Evolutionary conservation across 495 filamentous ascomycete genomes (phyloP), one percentile per base, ranked within the genome.

Genomic region (Patellaria atrata): DNA sequence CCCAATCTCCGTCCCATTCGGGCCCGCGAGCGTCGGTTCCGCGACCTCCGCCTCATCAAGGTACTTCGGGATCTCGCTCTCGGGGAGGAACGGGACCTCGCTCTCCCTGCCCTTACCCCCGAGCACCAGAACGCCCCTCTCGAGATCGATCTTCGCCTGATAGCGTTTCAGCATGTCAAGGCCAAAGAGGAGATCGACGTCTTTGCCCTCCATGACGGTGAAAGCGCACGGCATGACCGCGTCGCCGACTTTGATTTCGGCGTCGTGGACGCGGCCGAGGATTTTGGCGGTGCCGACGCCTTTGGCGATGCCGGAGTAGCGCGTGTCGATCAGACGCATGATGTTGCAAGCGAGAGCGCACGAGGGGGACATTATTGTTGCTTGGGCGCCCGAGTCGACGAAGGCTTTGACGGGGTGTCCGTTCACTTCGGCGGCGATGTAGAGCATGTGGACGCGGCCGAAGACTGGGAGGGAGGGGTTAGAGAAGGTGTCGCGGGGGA

Each of bases 181-280:
- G 4, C 89, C 89, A 8, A 99, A 67, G 5, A 99, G 69, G 8
- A 99, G 64, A 48, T 96, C 89, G n/a, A 96, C 89, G 38, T 81
- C 75, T 57, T 96, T 99, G 22, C 89, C 89, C 58, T 99, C 89
- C 89, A 99, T 94, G 44, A 99, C 89, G n/a, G 91, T 96, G 58
- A 99, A 99, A 30, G 79, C 81, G 63, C 85, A 94, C 0, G 86
- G 73, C 32, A 99, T 68, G 50, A 82, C 84, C 49, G 86, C 71
- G 22, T 68, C 70, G 12, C 89, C 91, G 44, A 99, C 92, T 59
- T 80, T 82, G 53, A 96, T 87, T 55, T 81, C 81, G 10, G 91
- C 87, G 12, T 77, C 80, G 51, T 96, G 89, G 0, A 99, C 89
- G 17, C 86, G 83, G 23, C 89, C 89, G 12, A 99, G 74, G 41